phyloP scores from a whole-genome alignment of 129 eudicot genomes.

The Saussurea involucrata region DNA sequence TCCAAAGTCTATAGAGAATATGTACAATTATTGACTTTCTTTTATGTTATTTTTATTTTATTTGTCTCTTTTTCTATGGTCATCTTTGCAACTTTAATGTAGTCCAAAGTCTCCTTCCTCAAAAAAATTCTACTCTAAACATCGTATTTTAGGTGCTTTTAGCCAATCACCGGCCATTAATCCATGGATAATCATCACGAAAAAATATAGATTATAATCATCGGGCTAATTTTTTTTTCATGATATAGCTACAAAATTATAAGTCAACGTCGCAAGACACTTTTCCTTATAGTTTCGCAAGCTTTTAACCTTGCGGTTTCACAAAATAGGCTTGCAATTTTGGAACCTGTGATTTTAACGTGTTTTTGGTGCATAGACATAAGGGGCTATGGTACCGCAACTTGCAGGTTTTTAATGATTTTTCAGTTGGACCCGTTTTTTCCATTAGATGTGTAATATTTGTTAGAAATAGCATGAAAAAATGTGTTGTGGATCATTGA shows the following conservation, averaged over 20 bases:
- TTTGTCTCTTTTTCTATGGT: neutral
- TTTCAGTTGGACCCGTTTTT: no score
- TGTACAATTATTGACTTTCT: neutral
- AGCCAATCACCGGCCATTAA: neutral
- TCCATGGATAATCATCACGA: neutral
- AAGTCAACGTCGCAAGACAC: no score
- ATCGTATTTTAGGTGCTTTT: neutral
- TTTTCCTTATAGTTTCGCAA: no score
- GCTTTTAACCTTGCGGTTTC: no score
- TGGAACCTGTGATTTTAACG: neutral
- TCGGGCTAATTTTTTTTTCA: no score
- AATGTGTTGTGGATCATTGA: no score
- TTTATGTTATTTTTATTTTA: no score
- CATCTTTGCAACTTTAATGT: neutral
- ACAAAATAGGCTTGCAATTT: no score
- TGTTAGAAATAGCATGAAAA: no score
- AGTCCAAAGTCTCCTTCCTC: neutral
- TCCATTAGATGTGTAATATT: no score
- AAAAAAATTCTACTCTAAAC: neutral
- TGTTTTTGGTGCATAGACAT: neutral
- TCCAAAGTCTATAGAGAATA: neutral
- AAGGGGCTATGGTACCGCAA: neutral
- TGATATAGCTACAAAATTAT: no score
- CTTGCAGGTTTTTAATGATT: neutral
- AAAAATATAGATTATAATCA: no score